These are phyloP conservation scores for Punica granatum DNA, from an alignment of 345 rosid genomes.

Conservation along the genomic window DNA sequence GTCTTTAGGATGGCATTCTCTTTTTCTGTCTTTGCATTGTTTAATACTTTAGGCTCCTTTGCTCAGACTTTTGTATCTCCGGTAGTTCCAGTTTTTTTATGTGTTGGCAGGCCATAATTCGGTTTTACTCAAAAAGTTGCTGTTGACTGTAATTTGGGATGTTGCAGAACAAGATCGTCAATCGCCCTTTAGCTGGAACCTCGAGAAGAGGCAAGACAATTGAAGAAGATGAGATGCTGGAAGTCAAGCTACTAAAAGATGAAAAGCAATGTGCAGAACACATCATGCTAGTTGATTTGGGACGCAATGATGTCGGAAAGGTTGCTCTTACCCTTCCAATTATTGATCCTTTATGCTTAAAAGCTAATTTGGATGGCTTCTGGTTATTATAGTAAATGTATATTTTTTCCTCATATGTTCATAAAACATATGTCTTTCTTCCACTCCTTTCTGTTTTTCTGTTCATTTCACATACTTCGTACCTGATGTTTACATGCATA, in stretches of 20 bases:
- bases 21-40: background rate
- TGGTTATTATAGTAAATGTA: background rate
- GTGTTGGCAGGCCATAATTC: no score
- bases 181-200: slow-evolving; percentile 89
- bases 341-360: background rate
- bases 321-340: slow-evolving; percentile 14
- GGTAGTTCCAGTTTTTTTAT: background rate
- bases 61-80: background rate
- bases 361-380: background rate
- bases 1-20: background rate
- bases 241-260: slow-evolving; percentile 46
- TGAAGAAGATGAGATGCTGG: slow-evolving; percentile 52
- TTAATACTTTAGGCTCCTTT: background rate
- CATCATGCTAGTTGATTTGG: slow-evolving; percentile 86
- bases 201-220: slow-evolving; percentile 58
- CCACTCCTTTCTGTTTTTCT: background rate
- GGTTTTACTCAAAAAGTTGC: background rate
- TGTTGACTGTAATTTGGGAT: slow-evolving; percentile 1
- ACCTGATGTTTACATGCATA: background rate
- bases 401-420: background rate
- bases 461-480: background rate
- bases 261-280: slow-evolving; percentile 88
- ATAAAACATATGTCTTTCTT: background rate
- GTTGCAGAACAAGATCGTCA: slow-evolving; percentile 66
- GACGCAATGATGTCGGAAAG: slow-evolving; percentile 88